A percentile compares a stretch with the other conserved stretches of the same genome.
Conservation (phyloP, 768 basidiomycete genomes). For the Boletus pseudo-olivaceus region DNA sequence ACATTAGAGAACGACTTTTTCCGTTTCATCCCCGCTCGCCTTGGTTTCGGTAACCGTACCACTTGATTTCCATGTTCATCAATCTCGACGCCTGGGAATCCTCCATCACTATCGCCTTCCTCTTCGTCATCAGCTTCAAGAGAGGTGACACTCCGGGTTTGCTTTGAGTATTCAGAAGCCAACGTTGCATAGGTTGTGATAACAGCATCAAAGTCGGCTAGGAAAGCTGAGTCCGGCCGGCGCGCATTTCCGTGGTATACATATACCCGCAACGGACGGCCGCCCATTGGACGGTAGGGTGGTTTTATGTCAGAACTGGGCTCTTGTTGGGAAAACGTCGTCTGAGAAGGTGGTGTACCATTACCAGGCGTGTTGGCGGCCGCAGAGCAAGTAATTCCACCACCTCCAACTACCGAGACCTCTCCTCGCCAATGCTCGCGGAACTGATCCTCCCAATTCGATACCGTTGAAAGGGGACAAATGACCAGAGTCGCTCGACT, state of each 20-base stretch:
- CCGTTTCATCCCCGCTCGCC: conserved; percentile 66
- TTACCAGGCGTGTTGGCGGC: conserved; percentile 33
- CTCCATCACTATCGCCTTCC: conserved; percentile 62
- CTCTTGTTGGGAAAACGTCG: conserved; percentile 31
- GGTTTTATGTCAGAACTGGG: conserved; percentile 22
- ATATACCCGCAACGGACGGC: conserved; percentile 74
- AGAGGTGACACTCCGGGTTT: conserved; percentile 59
- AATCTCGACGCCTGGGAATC: conserved; percentile 56
- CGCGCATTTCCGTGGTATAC: conserved; percentile 94
- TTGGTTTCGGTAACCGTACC: conserved; percentile 56
- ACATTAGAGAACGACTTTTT: conserved; percentile 48
- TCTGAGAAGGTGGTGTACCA: conserved; percentile 36
- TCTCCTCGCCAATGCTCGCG: conserved; percentile 94
- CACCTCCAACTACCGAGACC: conserved; percentile 81
- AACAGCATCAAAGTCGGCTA: conserved; percentile 94
- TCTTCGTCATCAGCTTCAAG: conserved; percentile 66
- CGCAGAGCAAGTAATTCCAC: conserved; percentile 37
- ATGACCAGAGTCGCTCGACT: conserved; percentile 93
- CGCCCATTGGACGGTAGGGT: conserved; percentile 39
- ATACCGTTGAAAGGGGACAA: conserved; percentile 93
- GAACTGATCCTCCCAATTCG: conserved; percentile 99
- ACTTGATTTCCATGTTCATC: conserved; percentile 68
- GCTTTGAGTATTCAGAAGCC: conserved; percentile 92
- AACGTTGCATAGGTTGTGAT: conserved; percentile 97
- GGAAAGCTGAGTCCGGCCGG: conserved; percentile 76